phyloP scores from a whole-genome alignment of 345 rosid species.

The Eucalyptus tenuipes region DNA sequence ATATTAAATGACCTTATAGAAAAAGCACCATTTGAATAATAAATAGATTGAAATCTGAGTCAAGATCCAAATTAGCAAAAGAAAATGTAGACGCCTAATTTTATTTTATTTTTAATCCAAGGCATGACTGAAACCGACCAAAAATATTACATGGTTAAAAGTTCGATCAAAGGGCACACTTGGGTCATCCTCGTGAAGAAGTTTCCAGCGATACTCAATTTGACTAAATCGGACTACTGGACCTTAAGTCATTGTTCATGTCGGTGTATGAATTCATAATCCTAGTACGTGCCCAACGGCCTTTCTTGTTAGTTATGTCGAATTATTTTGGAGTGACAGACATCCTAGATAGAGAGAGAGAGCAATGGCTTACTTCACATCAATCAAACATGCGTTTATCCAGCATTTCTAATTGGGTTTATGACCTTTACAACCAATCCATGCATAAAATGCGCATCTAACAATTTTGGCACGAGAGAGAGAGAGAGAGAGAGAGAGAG shows the following conservation, averaged over 20 bases:
- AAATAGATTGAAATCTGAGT: background rate
- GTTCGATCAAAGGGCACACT: background rate
- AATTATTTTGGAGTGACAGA: background rate
- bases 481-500: no score
- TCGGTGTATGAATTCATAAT: background rate
- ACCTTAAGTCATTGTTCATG: background rate
- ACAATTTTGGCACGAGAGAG: background rate
- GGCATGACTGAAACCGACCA: background rate
- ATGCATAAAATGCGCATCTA: background rate
- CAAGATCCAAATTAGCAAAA: background rate
- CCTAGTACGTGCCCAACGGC: background rate
- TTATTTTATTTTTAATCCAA: background rate
- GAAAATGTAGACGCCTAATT: background rate
- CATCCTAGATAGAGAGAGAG: background rate
- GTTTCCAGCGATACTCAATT: background rate
- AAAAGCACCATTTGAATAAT: background rate
- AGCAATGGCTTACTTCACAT: background rate
- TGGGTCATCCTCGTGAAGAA: background rate
- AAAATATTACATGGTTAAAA: background rate
- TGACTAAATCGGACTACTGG: background rate
- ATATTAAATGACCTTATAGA: background rate
- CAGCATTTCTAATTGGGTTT: background rate
- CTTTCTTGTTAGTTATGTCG: background rate
- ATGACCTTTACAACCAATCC: background rate
- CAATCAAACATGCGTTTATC: background rate